phyloP scores from a whole-genome alignment of 257 asterid species.

The Plantago major region DNA sequence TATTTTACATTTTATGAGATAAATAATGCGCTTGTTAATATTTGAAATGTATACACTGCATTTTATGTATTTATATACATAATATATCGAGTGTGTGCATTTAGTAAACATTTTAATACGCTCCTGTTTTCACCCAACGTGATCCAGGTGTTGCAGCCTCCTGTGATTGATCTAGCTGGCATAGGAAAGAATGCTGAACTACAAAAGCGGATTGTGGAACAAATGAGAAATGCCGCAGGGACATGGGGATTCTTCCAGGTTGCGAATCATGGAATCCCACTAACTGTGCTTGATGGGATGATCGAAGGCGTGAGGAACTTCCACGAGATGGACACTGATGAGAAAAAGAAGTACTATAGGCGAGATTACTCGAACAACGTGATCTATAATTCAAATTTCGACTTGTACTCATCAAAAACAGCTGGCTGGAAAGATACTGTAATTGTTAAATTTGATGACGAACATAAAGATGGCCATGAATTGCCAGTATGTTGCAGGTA shows the following conservation, averaged over 20 bases:
- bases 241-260: slow-evolving; percentile 4
- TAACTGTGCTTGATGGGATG: background rate
- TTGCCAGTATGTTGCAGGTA: background rate
- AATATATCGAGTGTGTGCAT: too few relatives aligned
- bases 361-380: too few relatives aligned
- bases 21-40: too few relatives aligned
- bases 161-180: background rate
- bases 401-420: too few relatives aligned
- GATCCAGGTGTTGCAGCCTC: background rate
- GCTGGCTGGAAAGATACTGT: too few relatives aligned
- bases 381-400: background rate
- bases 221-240: background rate
- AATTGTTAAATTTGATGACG: background rate
- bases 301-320: background rate
- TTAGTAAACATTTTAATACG: too few relatives aligned
- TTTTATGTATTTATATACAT: too few relatives aligned
- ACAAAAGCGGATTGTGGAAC: background rate
- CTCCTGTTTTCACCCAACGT: too few relatives aligned
- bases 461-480: background rate
- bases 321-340: background rate
- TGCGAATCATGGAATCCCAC: background rate
- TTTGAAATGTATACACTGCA: too few relatives aligned
- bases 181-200: background rate
- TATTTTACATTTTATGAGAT: too few relatives aligned
- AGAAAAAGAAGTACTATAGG: background rate